Base-by-base conservation (phyloP, 805 yeast genomes). In the Candida morakotiae region DNA sequence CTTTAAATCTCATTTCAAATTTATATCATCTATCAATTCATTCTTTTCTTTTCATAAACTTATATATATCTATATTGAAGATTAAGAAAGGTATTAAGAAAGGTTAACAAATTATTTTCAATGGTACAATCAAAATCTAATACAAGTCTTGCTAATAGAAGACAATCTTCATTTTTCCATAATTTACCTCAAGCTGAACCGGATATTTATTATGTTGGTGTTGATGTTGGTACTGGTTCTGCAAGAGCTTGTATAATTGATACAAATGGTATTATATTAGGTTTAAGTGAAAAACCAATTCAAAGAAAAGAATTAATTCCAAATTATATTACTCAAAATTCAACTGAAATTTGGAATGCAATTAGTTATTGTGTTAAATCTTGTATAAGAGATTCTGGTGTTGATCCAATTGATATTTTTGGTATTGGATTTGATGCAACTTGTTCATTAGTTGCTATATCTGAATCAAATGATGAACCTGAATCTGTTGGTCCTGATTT, bases 371-470 rank as follows among this genome's bases (percentile, higher is more conserved):
- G 96, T 67, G 91, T 86, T 39, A 79, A 79, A 50, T 71, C 80
- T 9, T 82, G 87, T 32, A 62, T 91, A 24, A 63, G 81, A 11
- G 94, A 87, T 39, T 75, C 93, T 2, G 84, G 81, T 2, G 75
- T 88, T 28, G 83, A 82, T 28, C 80, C 86, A 1, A 50, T 64
- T 2, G 69, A 71, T 11, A 83, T 93, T 31, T 74, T 74, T 53
- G 98, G 98, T 44, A 79, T 93, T 45, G 97, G 98, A 0, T 93
- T 89, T 49, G 98, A 93, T 61, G 98, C 97, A 20, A 93, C 98
- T 19, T 93, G 98, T 58, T 93, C 98, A 2, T 69, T 93, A 40
- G 96, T 88, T 10, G 96, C 80, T 1, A 68, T 89, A 25, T 72
- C 79, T 43, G 84, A 82, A 46, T 55, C 66, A 4, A 68, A 73